Evolutionary conservation across 352 stramenopile genomes (phyloP).

Genomic region (Detonula confervacea): DNA sequence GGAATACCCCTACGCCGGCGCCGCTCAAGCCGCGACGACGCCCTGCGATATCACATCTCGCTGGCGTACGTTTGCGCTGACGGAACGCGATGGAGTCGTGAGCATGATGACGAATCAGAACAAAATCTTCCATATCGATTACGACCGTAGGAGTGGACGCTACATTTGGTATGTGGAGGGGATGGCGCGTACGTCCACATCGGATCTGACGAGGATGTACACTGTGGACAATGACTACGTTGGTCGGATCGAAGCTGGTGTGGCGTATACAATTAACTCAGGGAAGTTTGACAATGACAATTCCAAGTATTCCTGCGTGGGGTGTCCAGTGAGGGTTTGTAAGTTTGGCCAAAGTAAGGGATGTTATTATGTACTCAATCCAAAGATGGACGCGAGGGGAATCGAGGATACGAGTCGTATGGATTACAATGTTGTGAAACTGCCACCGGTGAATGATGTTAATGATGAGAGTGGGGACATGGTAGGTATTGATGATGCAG

Average conservation of each 20-base stretch:
- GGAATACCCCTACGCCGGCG: constrained; percentile 3
- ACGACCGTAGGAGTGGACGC: neutral
- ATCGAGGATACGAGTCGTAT: constrained; percentile 10
- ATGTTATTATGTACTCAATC: constrained; percentile 8
- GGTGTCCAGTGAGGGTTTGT: constrained; percentile 9
- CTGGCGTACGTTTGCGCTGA: constrained; percentile 3
- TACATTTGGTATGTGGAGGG: constrained; percentile 29
- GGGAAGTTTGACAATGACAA: constrained; percentile 14
- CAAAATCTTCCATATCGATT: constrained; percentile 7
- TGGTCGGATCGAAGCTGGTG: neutral
- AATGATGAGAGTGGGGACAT: neutral
- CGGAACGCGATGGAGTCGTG: constrained; percentile 5
- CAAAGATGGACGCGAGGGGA: neutral
- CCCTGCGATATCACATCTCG: neutral
- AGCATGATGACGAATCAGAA: constrained; percentile 1
- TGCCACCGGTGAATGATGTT: constrained; percentile 1
- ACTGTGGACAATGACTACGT: neutral
- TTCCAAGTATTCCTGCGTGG: constrained; percentile 20
- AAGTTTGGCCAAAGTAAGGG: neutral
- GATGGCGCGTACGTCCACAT: constrained; percentile 17
- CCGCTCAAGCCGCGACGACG: neutral
- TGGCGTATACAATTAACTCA: constrained; percentile 6
- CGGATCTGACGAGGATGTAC: neutral
- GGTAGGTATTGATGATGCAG: constrained; percentile 14
- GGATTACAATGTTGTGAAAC: constrained; percentile 5